Evolutionary conservation across 2,329 filamentous ascomycete species (phyloP).

Genomic region (Ampelomyces quisqualis): DNA sequence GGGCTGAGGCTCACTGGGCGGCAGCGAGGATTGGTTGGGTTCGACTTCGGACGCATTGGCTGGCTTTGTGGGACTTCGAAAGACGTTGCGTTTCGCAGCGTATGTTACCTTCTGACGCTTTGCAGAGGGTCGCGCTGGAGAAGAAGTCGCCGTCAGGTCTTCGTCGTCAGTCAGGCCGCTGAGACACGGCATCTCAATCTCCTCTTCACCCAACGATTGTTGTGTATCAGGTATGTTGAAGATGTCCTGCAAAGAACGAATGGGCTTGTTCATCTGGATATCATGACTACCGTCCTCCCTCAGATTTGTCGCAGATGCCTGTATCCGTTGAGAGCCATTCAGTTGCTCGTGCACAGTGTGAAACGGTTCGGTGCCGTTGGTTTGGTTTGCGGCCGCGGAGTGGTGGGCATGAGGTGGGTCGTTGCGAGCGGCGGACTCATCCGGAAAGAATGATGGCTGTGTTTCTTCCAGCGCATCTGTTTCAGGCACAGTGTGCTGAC

Average conservation of each 20-base stretch:
- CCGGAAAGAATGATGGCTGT: constrained; percentile 30
- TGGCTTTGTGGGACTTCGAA: constrained; percentile 19
- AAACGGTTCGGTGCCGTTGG: constrained; percentile 25
- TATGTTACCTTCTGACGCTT: constrained; percentile 39
- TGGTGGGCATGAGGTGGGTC: background rate
- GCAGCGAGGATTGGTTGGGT: constrained; percentile 12
- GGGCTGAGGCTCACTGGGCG: constrained; percentile 19
- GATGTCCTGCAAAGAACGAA: constrained; percentile 41
- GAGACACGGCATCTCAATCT: constrained; percentile 36
- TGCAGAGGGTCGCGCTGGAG: constrained; percentile 23
- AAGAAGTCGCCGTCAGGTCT: constrained; percentile 24
- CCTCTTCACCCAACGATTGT: constrained; percentile 34
- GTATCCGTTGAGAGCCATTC: constrained; percentile 25
- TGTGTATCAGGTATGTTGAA: constrained; percentile 40
- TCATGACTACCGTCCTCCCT: constrained; percentile 19
- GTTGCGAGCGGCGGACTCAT: background rate
- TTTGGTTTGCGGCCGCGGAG: constrained; percentile 7
- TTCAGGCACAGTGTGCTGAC: constrained; percentile 36
- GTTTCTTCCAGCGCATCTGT: constrained; percentile 40
- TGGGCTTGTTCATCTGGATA: constrained; percentile 10
- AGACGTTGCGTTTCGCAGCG: constrained; percentile 21
- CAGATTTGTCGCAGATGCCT: constrained; percentile 11
- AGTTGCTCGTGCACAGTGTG: constrained; percentile 45
- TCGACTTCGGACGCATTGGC: constrained; percentile 11
- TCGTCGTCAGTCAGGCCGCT: constrained; percentile 42